Percentiles rank a stretch among this genome's conserved stretches.
Evolutionary conservation across 2,329 filamentous ascomycete species (phyloP).

Genomic region (Colletotrichum paranaense): DNA sequence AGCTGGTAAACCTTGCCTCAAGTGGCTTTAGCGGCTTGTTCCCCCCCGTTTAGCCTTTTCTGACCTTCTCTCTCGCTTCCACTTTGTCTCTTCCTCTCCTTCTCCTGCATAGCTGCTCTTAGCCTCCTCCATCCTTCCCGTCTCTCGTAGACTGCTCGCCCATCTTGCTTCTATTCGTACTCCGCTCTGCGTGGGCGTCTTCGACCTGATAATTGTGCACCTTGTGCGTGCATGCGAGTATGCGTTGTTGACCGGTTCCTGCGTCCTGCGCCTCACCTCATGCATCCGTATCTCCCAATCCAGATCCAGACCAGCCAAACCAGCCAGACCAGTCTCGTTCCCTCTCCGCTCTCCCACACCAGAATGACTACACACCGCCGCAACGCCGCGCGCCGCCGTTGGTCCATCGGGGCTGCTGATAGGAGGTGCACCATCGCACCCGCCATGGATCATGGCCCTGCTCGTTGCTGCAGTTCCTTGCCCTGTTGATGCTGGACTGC

Average conservation of each 20-base stretch:
- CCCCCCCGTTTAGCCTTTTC: conserved; percentile 27
- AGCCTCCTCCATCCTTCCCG: not conserved
- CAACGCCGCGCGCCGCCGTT: conserved; percentile 3
- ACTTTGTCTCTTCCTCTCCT: not conserved
- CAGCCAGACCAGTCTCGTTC: not conserved
- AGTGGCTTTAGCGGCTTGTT: conserved; percentile 11
- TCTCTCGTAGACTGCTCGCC: not conserved
- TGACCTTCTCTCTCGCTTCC: conserved; percentile 1
- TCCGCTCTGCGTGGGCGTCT: not conserved
- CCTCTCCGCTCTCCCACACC: not conserved
- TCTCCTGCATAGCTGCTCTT: not conserved
- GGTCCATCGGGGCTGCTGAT: conserved; percentile 18
- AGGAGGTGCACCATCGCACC: conserved; percentile 20
- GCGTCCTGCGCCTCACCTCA: conserved; percentile 1
- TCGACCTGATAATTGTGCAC: not conserved
- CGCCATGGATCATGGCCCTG: not conserved
- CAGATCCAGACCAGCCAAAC: not conserved
- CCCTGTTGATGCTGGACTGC: conserved; percentile 15
- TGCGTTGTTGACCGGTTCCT: not conserved
- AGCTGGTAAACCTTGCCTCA: not conserved
- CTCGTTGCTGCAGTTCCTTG: conserved; percentile 10
- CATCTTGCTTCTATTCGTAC: not conserved
- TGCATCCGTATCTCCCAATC: not conserved
- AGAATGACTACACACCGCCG: conserved; percentile 18
- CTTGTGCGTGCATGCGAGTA: not conserved